phyloP scores from a whole-genome alignment of 441 rosid species.

The Gossypium schwendimanii region DNA sequence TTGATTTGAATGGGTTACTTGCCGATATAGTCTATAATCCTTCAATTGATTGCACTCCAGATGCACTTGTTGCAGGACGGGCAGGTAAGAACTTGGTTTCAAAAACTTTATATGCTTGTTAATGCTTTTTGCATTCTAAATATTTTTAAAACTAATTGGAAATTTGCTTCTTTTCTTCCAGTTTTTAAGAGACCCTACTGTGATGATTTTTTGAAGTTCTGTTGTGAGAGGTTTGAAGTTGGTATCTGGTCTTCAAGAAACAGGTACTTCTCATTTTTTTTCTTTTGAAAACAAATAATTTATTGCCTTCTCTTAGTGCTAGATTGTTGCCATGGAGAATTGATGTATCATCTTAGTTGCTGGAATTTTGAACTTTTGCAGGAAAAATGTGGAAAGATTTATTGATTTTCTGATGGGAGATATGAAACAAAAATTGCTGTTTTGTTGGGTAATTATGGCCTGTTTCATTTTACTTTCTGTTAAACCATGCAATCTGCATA shows the following conservation, averaged over 20 bases:
- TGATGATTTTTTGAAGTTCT: slow-evolving; percentile 61
- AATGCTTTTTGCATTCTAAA: background rate
- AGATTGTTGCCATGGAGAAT: background rate
- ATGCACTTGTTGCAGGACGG: slow-evolving; percentile 35
- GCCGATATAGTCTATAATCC: slow-evolving; percentile 49
- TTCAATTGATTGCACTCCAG: slow-evolving; percentile 40
- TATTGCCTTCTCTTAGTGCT: background rate
- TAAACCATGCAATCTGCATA: background rate
- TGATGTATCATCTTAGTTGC: background rate
- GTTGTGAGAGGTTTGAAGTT: slow-evolving; percentile 79
- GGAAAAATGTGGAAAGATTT: slow-evolving; percentile 51
- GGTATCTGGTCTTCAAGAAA: slow-evolving; percentile 82
- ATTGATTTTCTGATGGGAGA: slow-evolving; percentile 62
- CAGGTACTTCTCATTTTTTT: slow-evolving; percentile 25
- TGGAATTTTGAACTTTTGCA: slow-evolving; percentile 20
- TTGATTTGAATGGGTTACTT: slow-evolving; percentile 84
- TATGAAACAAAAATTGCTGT: slow-evolving; percentile 57
- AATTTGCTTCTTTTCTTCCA: slow-evolving; percentile 21
- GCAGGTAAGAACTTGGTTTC: slow-evolving; percentile 40
- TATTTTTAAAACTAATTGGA: slow-evolving; percentile 3
- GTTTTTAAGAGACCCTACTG: slow-evolving; percentile 73
- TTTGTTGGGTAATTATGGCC: slow-evolving; percentile 65
- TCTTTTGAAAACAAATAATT: background rate
- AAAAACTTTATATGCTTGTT: background rate
- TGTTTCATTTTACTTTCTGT: background rate